Conservation (phyloP, 2,329 filamentous ascomycete species). For the Fusarium pilosicola region DNA sequence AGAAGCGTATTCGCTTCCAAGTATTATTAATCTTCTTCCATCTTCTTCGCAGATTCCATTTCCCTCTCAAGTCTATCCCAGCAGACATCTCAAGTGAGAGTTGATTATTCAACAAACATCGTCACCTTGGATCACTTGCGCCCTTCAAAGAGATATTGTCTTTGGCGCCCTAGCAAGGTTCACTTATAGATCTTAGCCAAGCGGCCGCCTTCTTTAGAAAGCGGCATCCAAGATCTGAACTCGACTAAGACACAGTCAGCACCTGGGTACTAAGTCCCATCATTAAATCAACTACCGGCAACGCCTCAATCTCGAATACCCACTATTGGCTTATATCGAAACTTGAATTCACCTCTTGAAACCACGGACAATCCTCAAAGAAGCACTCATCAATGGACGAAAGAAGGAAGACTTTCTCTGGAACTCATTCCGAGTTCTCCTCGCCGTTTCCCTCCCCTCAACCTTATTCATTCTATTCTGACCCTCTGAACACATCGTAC, state of each 20-base stretch:
- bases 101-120: background rate
- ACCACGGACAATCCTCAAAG: constrained; percentile 14
- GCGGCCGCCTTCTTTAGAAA: background rate
- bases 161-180: background rate
- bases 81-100: background rate
- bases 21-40: constrained; percentile 4
- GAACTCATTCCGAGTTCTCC: constrained; percentile 16
- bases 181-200: background rate
- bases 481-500: constrained; percentile 7
- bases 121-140: background rate
- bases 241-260: constrained; percentile 22
- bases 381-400: constrained; percentile 10
- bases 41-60: background rate
- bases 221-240: constrained; percentile 3
- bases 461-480: constrained; percentile 33
- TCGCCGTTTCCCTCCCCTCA: constrained; percentile 26
- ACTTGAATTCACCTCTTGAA: background rate
- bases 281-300: constrained; percentile 10
- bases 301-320: background rate
- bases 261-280: constrained; percentile 3
- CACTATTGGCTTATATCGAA: constrained; percentile 4
- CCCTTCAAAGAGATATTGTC: background rate
- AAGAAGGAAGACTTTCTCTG: constrained; percentile 15
- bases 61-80: background rate
- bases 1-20: background rate